Evolutionary conservation across 768 basidiomycete species (phyloP), one percentile per base, ranked within the genome.

Genomic region (Leccinum rimulosum): DNA sequence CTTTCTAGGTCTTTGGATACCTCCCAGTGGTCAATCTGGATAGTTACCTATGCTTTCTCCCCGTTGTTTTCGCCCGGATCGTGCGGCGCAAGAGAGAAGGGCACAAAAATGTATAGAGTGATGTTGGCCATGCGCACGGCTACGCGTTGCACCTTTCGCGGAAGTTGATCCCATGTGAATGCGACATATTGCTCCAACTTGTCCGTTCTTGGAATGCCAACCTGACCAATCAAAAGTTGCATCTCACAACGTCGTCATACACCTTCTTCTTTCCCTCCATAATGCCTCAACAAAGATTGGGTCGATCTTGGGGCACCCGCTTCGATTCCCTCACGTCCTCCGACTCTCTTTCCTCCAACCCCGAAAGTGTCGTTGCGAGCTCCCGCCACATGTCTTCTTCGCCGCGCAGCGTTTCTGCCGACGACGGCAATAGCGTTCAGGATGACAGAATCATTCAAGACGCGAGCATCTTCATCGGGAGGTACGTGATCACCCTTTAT

Each of bases 381-480:
- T 60, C 55, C 9, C 61, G 61, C 35, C 59, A 17, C 43, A 4
- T 40, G 48, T 58, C 66, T 53, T 55, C 62, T 64, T 61, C 67
- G 51, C 61, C 64, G 33, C 50, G 30, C 31, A 63, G 52, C 52
- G 35, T 58, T 50, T 62, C 35, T 33, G 61, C 58, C 1, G 63
- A 70, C 35, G 72, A 66, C 45, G 70, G 63, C 47, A 64, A 79
- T 67, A 61, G 77, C 75, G 17, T 56, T 9, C 64, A 58, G 50
- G 72, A 84, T 53, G 71, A 85, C 49, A 83, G 78, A 66, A 77
- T 82, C 68, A 80, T 83, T 56, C 88, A 91, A 69, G 87, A 92
- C 63, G 85, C 89, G 43, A 91, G 89, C 66, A 81, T 93, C 65
- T 93, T 93, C 71, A 86, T 93, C 60, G 91, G 92, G 71, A 91